A percentile compares a stretch with the other conserved stretches of the same genome.
These are phyloP conservation scores for Hirschfeldia incana DNA, from an alignment of 345 rosid species.

Conservation along the genomic window DNA sequence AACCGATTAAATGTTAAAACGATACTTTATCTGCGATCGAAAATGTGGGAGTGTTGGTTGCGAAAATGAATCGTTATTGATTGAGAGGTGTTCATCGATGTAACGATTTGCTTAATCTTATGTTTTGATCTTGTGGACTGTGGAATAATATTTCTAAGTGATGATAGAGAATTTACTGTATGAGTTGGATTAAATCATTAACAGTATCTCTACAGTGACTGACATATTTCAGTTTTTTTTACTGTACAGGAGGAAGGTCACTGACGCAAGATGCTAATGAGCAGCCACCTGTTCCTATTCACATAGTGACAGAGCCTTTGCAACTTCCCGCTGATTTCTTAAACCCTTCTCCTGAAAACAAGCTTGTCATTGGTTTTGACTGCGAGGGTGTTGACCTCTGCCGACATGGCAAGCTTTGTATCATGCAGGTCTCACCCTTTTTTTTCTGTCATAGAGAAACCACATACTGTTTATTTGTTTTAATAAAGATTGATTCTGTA, in stretches of 20 bases:
- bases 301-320: constrained; percentile 61
- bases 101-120: neutral
- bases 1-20: constrained; percentile 22
- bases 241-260: constrained; percentile 47
- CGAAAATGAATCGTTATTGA: too few species aligned
- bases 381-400: constrained; percentile 94
- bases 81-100: neutral
- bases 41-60: neutral
- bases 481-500: too few species aligned
- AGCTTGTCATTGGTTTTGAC: constrained; percentile 78
- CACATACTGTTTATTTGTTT: neutral
- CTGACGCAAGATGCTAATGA: constrained; percentile 47
- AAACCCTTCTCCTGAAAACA: constrained; percentile 62
- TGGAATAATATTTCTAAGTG: neutral
- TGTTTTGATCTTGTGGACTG: constrained; percentile 1
- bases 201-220: neutral
- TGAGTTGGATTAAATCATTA: neutral
- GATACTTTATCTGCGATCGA: constrained; percentile 18
- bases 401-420: constrained; percentile 77
- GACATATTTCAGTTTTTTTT: neutral
- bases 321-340: constrained; percentile 84
- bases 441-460: neutral
- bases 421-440: constrained; percentile 82
- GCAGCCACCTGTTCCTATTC: constrained; percentile 58
- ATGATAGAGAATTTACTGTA: neutral